These are phyloP conservation scores for Microdochium paspali DNA, from an alignment of 2,329 filamentous ascomycete species.

Conservation along the genomic window DNA sequence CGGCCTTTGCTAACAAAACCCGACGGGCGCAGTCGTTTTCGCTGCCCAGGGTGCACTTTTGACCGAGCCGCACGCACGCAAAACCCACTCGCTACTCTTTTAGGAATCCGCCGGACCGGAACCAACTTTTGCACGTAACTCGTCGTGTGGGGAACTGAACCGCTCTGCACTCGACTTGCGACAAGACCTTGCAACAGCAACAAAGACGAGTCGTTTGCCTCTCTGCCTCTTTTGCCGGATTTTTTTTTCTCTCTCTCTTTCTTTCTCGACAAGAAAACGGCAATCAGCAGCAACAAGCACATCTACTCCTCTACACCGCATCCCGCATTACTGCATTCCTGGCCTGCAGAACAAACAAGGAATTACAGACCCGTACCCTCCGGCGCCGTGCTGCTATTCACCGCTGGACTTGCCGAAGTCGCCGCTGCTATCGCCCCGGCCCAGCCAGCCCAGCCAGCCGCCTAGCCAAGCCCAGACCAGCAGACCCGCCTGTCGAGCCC, in stretches of 20 bases:
- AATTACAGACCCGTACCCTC: background rate
- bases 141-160: background rate
- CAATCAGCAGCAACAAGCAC: background rate
- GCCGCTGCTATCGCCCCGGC: background rate
- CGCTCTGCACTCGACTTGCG: too few relatives aligned
- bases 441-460: too few relatives aligned
- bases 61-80: background rate
- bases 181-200: background rate
- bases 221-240: too few relatives aligned
- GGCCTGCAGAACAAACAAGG: background rate
- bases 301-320: background rate
- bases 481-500: background rate
- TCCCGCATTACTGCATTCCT: background rate
- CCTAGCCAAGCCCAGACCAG: background rate
- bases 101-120: background rate
- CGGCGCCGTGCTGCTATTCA: background rate
- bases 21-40: background rate
- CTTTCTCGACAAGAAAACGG: background rate
- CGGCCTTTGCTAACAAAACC: background rate
- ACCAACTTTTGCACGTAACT: background rate
- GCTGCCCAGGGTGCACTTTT: background rate
- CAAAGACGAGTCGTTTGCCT: too few relatives aligned
- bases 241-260: too few relatives aligned
- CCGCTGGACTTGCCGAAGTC: background rate
- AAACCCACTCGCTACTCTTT: background rate